Base-by-base conservation (phyloP, 768 basidiomycete species). In the Pleurotus platypus region DNA sequence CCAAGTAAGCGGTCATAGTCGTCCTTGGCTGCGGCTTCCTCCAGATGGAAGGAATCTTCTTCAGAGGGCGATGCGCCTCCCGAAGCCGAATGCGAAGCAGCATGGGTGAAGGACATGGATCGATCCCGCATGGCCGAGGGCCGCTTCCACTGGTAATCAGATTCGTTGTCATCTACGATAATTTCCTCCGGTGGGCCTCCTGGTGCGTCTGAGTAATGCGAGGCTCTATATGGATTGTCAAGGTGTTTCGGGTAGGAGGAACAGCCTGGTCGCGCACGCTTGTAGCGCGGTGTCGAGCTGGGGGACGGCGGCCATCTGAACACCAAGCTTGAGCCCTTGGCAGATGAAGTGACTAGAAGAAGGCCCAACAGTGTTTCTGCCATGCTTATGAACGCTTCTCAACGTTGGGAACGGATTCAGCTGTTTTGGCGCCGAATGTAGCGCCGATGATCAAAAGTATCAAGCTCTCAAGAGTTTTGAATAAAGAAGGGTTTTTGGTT, bases 301-400 rank as follows among this genome's bases (percentile, higher is more conserved):
- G 92, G 91, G 12, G 75, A 76, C 12, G 91, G 87, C 0, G 94
- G 94, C 89, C 92, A 96, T 60, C 90, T 79, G 67, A 86, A 94
- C 53, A 92, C 87, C 4, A 94, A 72, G 61, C 77, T 87, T 8
- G 86, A 83, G 24, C 89, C 91, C 64, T 86, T 90, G 5, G 90
- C 86, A 7, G 92, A 94, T 11, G 87, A 86, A 4, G 91, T 91
- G 43, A 93, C 90, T 37, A 97, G 82, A 3, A 95, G 72, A 59
- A 96, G 77, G 8, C 91, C 87, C 47, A 94, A 75, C 30, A 97
- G 79, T 2, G 86, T 85, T 70, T 90, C 87, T 40, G 87, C 86
- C 89, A 91, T 90, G 24, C 4, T 16, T 22, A 37, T 24, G 46
- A 48, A 22, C 12, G 49, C 49, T 22, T 30, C 22, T 38, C 49